Evolutionary conservation across 257 asterid species (phyloP), one percentile per base, ranked within the genome.

Genomic region (Solanum lycopersicoides): DNA sequence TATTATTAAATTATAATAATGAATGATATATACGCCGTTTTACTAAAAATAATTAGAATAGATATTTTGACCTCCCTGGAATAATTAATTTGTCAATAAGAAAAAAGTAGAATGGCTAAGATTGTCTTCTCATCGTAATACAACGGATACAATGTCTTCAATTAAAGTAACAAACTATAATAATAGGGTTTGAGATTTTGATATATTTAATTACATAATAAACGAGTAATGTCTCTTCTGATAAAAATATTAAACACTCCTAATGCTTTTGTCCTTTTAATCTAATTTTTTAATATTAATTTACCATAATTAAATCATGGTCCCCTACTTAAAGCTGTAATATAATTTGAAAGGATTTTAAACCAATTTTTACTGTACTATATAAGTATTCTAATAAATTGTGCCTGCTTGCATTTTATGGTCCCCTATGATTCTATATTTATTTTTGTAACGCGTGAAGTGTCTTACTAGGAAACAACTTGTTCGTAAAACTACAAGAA

Each of bases 311-410:
- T 75, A 77, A 72, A 28, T 73, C 74, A 86, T 93, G 95, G 93
- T 89, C 93, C 95, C 94, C 90, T 34, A 7, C 77, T 80, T 88
- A 88, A 87, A 86, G 80, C 88, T 87, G 88, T 89, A 85, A 80
- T n/a, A 83, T 42, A 47, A 86, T 82, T 42, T 92, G 69, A 90
- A 90, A 89, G 91, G 88, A 89, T 73, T 50, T 66, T 9, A 56
- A 79, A 60, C 73, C 86, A 59, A 37, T 91, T 32, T 34, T 89
- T 89, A 47, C n/a, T 77, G 90, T 90, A 86, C 86, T 80, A 88
- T 89, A 12, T 86, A 68, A 47, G 44, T 71, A 69, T 72, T 83
- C 35, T 77, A 83, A 65, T 65, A 21, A 14, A 9, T 30, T 50
- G 4, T 53, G 63, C 63, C 63, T 53, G n/a, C 63, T 53, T 53